phyloP scores from a whole-genome alignment of 2,329 filamentous ascomycete species.

The Cordyceps cateniannulata region DNA sequence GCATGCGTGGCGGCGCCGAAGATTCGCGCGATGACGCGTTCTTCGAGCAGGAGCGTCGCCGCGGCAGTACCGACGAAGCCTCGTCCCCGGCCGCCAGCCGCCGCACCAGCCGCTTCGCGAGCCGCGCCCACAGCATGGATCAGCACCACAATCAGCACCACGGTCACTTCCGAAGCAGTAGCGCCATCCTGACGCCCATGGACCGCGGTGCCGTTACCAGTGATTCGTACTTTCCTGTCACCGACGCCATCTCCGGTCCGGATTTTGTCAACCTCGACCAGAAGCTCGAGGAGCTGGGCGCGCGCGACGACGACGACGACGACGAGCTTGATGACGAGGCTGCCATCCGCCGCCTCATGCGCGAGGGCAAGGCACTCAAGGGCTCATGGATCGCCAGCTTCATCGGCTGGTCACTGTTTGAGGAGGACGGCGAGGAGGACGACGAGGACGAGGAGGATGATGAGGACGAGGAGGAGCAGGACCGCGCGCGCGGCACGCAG shows the following conservation, averaged over 20 bases:
- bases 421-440: constrained; percentile 52
- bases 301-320: constrained; percentile 20
- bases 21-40: constrained; percentile 45
- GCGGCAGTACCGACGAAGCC: constrained; percentile 35
- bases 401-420: constrained; percentile 55
- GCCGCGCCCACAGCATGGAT: constrained; percentile 28
- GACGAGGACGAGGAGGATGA: constrained; percentile 40
- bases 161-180: constrained; percentile 16
- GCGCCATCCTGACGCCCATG: constrained; percentile 38
- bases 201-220: constrained; percentile 26
- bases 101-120: constrained; percentile 39
- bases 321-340: constrained; percentile 49
- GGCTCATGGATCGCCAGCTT: constrained; percentile 54
- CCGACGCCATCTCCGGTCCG: constrained; percentile 41
- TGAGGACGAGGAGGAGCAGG: constrained; percentile 28
- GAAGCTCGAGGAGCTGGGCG: constrained; percentile 47
- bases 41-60: constrained; percentile 44
- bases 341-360: constrained; percentile 49
- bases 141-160: constrained; percentile 9
- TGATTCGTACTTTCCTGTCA: constrained; percentile 36
- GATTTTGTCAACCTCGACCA: constrained; percentile 60
- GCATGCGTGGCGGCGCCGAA: constrained; percentile 25
- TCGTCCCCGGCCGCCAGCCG: constrained; percentile 36
- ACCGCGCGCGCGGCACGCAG: constrained; percentile 25
- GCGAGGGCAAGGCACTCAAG: constrained; percentile 43